These are phyloP conservation scores for Neurospora sp. DNA, from an alignment of 495 filamentous ascomycete species.

Conservation along the genomic window DNA sequence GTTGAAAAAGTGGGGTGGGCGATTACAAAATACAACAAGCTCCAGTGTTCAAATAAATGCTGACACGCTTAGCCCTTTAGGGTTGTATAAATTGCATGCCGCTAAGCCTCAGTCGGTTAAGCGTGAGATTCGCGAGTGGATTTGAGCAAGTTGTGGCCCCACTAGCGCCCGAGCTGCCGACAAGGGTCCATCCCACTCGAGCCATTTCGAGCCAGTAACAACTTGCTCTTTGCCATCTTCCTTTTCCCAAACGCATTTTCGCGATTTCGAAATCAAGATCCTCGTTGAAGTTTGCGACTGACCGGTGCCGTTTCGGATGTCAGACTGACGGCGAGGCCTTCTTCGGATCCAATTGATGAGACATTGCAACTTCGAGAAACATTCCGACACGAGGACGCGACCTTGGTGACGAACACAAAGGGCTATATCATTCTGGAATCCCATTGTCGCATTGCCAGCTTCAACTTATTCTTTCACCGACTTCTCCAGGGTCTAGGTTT, in stretches of 20 bases:
- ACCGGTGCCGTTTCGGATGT: background rate
- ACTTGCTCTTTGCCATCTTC: slow-evolving; percentile 14
- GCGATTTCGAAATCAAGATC: background rate
- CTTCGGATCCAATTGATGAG: background rate
- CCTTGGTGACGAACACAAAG: no score
- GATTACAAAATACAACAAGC: background rate
- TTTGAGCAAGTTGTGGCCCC: slow-evolving; percentile 42
- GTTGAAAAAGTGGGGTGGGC: background rate
- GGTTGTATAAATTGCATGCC: background rate
- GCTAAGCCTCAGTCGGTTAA: background rate
- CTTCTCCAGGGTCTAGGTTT: background rate
- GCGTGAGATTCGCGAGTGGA: slow-evolving; percentile 19
- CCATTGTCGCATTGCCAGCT: background rate
- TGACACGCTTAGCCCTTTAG: background rate
- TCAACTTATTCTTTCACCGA: background rate
- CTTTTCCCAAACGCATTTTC: background rate
- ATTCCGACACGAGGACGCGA: no score
- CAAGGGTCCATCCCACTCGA: background rate
- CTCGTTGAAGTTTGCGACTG: background rate
- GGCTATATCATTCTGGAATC: no score
- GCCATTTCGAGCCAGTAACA: slow-evolving; percentile 15
- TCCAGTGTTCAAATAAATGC: background rate
- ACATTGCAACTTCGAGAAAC: background rate
- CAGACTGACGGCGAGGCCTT: background rate
- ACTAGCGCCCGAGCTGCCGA: slow-evolving; percentile 11